phyloP scores from a whole-genome alignment of 176 grass and related monocot genomes.

The maize (Zea mays) region DNA sequence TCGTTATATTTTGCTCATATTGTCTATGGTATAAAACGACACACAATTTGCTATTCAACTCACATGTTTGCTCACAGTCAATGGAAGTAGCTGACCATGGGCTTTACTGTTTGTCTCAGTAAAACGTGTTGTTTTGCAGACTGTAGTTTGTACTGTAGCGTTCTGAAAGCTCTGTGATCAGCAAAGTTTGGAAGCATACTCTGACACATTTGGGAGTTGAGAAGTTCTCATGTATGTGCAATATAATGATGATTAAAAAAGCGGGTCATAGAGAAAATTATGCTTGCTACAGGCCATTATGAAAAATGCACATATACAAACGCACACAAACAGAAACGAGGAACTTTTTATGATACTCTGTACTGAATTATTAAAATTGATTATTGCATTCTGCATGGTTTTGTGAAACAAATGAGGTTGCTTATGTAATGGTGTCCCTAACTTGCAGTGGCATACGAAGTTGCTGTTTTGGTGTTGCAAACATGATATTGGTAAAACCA shows the following conservation, averaged over 20 bases:
- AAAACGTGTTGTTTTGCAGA: neutral
- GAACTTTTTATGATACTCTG: neutral
- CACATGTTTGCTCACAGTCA: neutral
- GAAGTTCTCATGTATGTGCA: neutral
- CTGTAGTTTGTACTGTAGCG: neutral
- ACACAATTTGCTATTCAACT: neutral
- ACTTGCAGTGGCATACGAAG: conserved; percentile 93
- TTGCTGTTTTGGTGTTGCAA: conserved; percentile 92
- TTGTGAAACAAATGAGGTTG: conserved; percentile 10
- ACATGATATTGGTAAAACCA: conserved; percentile 98
- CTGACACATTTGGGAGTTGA: neutral
- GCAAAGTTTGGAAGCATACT: neutral
- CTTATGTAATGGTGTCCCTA: conserved; percentile 45
- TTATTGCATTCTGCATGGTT: conserved; percentile 26
- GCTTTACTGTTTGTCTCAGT: neutral
- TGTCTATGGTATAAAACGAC: neutral
- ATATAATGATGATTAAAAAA: conserved; percentile 1
- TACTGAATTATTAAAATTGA: neutral
- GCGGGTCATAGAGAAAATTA: neutral
- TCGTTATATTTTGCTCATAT: conserved; percentile 27
- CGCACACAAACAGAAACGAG: neutral
- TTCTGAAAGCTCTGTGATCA: neutral
- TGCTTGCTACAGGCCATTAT: neutral
- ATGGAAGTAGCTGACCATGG: neutral
- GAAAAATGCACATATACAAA: neutral